These are phyloP conservation scores for Fusarium concolor DNA, from an alignment of 2,329 filamentous ascomycete genomes.

Conservation along the genomic window DNA sequence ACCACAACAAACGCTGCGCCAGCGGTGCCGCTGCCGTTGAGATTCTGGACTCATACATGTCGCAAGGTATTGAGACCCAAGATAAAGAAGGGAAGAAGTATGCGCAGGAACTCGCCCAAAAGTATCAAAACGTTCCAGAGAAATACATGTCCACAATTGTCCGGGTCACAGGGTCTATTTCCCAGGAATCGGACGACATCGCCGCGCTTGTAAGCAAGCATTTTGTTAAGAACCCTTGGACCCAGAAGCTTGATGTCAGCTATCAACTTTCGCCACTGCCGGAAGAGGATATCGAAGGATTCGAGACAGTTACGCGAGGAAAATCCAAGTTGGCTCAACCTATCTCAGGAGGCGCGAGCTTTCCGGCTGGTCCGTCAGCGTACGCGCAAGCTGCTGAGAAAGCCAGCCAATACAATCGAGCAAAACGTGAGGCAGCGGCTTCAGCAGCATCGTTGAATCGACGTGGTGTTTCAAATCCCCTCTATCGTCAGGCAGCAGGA, in stretches of 20 bases:
- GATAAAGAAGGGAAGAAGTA: conserved; percentile 48
- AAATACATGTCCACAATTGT: conserved; percentile 58
- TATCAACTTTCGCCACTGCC: conserved; percentile 55
- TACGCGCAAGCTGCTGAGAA: conserved; percentile 47
- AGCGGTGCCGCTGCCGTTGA: conserved; percentile 55
- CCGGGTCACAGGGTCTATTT: conserved; percentile 53
- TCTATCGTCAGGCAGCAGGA: conserved; percentile 80
- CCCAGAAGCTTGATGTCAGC: conserved; percentile 52
- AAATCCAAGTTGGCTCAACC: conserved; percentile 27
- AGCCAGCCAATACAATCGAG: conserved; percentile 47
- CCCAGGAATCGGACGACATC: conserved; percentile 55
- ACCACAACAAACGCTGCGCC: conserved; percentile 53
- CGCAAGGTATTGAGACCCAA: conserved; percentile 51
- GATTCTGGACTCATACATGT: conserved; percentile 58
- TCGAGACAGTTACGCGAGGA: conserved; percentile 28
- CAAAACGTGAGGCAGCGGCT: conserved; percentile 48
- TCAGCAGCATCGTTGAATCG: conserved; percentile 58
- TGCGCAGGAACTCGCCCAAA: conserved; percentile 51
- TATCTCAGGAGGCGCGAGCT: conserved; percentile 2
- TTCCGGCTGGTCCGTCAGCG: conserved; percentile 24
- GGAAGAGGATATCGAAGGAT: conserved; percentile 49
- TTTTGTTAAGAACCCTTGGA: conserved; percentile 55
- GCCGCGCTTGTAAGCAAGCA: conserved; percentile 56
- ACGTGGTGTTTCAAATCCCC: conserved; percentile 72
- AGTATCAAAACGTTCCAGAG: conserved; percentile 57